Evolutionary conservation across 306 rosid species (phyloP).

Genomic region (Sophora flavescens): DNA sequence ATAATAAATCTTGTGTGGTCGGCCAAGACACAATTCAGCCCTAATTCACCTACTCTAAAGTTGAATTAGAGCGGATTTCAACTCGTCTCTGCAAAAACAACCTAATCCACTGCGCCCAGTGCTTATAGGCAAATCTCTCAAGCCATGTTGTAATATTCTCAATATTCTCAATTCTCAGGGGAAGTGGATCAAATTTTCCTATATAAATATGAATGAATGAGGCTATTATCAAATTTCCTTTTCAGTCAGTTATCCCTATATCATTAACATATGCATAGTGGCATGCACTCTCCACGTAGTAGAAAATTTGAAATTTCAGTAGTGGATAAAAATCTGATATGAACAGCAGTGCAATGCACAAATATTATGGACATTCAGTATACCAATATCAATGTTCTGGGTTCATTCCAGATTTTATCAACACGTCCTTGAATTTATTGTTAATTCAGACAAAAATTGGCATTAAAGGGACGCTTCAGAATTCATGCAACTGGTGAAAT

Average conservation of each 20-base stretch:
- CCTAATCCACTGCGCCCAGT: too few species aligned
- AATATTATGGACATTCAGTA: not conserved
- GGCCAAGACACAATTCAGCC: too few species aligned
- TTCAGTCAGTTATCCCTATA: not conserved
- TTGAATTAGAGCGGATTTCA: too few species aligned
- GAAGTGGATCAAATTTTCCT: not conserved
- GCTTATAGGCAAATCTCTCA: too few species aligned
- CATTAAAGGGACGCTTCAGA: conserved; percentile 35
- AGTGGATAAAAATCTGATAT: not conserved
- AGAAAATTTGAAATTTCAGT: conserved; percentile 1
- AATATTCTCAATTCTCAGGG: too few species aligned
- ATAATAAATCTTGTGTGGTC: too few species aligned
- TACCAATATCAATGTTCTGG: not conserved
- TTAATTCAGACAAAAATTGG: conserved; percentile 16
- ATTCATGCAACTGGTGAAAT: conserved; percentile 24
- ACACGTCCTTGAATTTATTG: conserved; percentile 8
- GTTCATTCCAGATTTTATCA: conserved; percentile 20
- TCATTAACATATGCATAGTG: not conserved
- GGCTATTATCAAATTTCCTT: not conserved
- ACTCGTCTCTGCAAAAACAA: too few species aligned
- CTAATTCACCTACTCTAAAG: too few species aligned
- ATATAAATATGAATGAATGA: not conserved
- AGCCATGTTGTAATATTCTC: too few species aligned
- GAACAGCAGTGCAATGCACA: not conserved
- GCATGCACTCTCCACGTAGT: not conserved